A percentile compares a stretch with the other conserved stretches of the same genome.
phyloP scores from a whole-genome alignment of 148 eudicot species.

The Tetragonia tetragonoides region DNA sequence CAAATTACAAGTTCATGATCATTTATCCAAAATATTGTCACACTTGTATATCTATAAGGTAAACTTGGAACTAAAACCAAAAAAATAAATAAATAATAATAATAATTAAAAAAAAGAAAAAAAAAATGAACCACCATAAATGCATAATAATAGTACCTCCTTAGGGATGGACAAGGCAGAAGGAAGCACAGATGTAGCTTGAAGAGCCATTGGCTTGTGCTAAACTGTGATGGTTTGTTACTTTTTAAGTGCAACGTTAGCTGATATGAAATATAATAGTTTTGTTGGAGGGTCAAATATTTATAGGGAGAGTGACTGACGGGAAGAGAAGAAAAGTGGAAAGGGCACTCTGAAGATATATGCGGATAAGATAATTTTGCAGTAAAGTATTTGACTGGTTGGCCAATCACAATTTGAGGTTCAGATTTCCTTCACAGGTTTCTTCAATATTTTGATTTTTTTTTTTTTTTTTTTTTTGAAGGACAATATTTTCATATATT shows the following conservation, averaged over 20 bases:
- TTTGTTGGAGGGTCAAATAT: constrained; percentile 8
- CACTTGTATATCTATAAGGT: background rate
- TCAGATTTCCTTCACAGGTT: constrained; percentile 31
- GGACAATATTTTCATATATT: no score
- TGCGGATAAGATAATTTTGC: constrained; percentile 43
- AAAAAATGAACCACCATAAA: no score
- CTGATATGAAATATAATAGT: constrained; percentile 12
- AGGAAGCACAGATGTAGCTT: constrained; percentile 66
- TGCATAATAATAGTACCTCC: constrained; percentile 38
- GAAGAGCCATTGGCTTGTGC: constrained; percentile 57
- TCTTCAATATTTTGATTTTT: background rate
- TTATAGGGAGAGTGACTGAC: constrained; percentile 9
- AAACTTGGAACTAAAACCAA: no score
- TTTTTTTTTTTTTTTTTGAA: background rate
- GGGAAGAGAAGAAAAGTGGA: constrained; percentile 2
- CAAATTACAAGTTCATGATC: background rate
- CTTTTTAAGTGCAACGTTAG: no score
- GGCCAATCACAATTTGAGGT: constrained; percentile 41
- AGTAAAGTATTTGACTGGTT: constrained; percentile 11
- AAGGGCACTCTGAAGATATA: constrained; percentile 11
- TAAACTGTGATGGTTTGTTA: background rate
- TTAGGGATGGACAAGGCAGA: constrained; percentile 59
- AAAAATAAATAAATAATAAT: no score
- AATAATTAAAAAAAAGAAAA: no score
- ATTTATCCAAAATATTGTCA: background rate